Evolutionary conservation across 2,329 filamentous ascomycete species (phyloP).

Genomic region (Exophiala viscosa): DNA sequence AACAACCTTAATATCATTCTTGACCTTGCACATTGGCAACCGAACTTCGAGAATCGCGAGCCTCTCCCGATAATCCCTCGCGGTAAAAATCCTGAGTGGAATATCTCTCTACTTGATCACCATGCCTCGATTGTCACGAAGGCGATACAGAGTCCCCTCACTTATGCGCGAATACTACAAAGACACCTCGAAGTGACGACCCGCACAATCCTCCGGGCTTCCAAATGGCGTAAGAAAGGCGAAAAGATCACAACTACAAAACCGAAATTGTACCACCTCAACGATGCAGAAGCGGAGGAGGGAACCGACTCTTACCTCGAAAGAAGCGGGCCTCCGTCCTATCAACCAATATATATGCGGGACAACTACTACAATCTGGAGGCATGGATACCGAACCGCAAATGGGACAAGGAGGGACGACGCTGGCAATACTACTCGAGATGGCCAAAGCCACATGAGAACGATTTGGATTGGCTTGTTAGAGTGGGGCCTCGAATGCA

Average conservation of each 20-base stretch:
- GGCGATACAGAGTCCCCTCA: slow-evolving; percentile 23
- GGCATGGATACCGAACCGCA: slow-evolving; percentile 27
- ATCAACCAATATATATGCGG: slow-evolving; percentile 26
- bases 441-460: slow-evolving; percentile 26
- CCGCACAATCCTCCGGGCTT: slow-evolving; percentile 23
- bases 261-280: slow-evolving; percentile 24
- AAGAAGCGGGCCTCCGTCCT: slow-evolving; percentile 25
- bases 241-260: slow-evolving; percentile 13
- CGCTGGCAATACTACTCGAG: slow-evolving; percentile 26
- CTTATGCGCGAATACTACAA: slow-evolving; percentile 25
- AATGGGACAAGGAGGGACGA: slow-evolving; percentile 25
- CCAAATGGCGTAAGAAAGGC: slow-evolving; percentile 23
- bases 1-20: slow-evolving; percentile 28
- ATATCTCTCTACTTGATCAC: slow-evolving; percentile 19
- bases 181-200: slow-evolving; percentile 24
- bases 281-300: slow-evolving; percentile 19
- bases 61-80: slow-evolving; percentile 27
- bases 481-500: too few relatives aligned
- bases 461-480: slow-evolving; percentile 24
- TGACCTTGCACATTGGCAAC: slow-evolving; percentile 28
- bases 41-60: slow-evolving; percentile 24
- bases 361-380: slow-evolving; percentile 28
- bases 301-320: slow-evolving; percentile 26
- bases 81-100: slow-evolving; percentile 26
- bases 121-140: slow-evolving; percentile 23